A percentile compares a stretch with the other conserved stretches of the same genome.
These are phyloP conservation scores for Fibroporia radiculosa DNA, from an alignment of 768 basidiomycete genomes.

Conservation along the genomic window DNA sequence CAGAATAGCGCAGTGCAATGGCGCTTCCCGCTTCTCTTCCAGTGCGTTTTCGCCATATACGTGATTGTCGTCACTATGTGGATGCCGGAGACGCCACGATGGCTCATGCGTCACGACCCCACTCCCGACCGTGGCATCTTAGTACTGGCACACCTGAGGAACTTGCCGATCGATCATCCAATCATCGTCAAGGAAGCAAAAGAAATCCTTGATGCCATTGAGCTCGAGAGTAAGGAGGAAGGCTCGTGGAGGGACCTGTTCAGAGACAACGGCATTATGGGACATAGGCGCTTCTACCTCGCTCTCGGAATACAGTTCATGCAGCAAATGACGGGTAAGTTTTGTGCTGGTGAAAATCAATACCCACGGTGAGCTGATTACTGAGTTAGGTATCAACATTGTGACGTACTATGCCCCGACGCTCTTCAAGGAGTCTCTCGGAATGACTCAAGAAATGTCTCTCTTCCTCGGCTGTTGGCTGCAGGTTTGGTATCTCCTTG, in stretches of 20 bases:
- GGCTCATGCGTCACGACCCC: constrained; percentile 6
- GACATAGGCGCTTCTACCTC: constrained; percentile 5
- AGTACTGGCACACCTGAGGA: constrained; percentile 3
- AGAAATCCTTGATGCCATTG: constrained; percentile 5
- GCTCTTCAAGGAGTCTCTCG: constrained; percentile 36
- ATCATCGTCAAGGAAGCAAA: background rate
- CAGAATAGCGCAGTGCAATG: constrained; percentile 1
- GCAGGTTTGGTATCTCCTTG: constrained; percentile 32
- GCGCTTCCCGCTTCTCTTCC: constrained; percentile 8
- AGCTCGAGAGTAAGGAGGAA: constrained; percentile 6
- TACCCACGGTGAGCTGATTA: background rate
- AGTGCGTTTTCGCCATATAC: constrained; percentile 4
- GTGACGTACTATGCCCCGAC: constrained; percentile 29
- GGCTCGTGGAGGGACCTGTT: constrained; percentile 7
- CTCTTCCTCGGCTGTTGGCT: constrained; percentile 33
- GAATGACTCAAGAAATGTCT: constrained; percentile 30
- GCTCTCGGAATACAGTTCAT: constrained; percentile 9
- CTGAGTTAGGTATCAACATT: constrained; percentile 7
- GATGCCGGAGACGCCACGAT: constrained; percentile 6
- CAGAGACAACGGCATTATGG: constrained; percentile 3
- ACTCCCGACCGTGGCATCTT: background rate
- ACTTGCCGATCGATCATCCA: background rate
- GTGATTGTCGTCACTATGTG: constrained; percentile 4
- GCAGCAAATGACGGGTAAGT: constrained; percentile 7
- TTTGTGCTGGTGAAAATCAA: no score